Evolutionary conservation across 73 alveolate genomes (phyloP), one percentile per base, ranked within the genome.

Genomic region (Paramecium biaurelia): DNA sequence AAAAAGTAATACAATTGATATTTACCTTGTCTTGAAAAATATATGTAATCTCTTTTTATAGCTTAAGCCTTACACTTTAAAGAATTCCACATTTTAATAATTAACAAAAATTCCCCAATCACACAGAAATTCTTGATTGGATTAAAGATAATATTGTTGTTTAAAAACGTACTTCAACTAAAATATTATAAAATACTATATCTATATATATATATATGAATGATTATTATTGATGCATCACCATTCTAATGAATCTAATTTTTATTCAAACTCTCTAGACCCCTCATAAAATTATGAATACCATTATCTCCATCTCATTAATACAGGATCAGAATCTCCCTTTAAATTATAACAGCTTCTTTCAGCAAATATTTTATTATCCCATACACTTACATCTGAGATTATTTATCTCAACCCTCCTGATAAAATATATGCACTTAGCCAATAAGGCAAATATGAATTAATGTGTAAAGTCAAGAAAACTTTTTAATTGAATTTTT

Each of bases 251-350:
- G 30, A 20, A 15, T 53, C 68, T 53, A 53, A 53, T 2, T 23
- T 53, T 53, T 53, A 15, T 18, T 18, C 26, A 53, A 53, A 53
- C 0, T 53, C 68, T 47, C 58, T 47, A 2, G 95, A 74, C 2
- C 96, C 96, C 74, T 93, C 96, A 45, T 93, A 93, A 85, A 92
- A 93, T 57, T 93, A 58, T 0, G 95, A 49, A 63, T 85, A 93
- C 96, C 96, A 93, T 15, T 57, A 58, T 92, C 96, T 93, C 96
- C 96, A 93, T 41, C 57, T 49, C 30, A 76, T 53, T 11, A 93
- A 67, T 18, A 68, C 53, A n/a, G 38, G 68, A 74, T 93, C 96
- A 76, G 95, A 90, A 10, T 70, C 93, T 1, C 93, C 79, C 21
- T 72, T 89, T 23, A 85, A 34, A 58, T 89, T 82, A 56, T 93